phyloP scores from a whole-genome alignment of 2,329 filamentous ascomycete species.

The Trichophyton schoenleinii region DNA sequence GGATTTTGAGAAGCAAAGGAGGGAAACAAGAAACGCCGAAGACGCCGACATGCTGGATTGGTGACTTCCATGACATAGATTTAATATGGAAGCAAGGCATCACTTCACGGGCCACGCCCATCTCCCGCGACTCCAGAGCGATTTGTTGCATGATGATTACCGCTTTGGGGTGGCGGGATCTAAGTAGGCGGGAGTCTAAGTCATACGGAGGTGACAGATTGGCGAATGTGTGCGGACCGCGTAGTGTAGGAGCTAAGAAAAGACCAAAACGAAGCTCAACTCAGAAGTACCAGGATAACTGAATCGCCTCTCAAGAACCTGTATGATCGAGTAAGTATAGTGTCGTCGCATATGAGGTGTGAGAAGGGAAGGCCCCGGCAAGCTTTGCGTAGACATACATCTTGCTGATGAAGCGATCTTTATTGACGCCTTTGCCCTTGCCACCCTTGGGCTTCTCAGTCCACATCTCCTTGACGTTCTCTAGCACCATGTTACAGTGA shows the following conservation, averaged over 20 bases:
- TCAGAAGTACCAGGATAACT: constrained; percentile 75
- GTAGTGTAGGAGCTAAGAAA: constrained; percentile 3
- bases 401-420: constrained; percentile 96
- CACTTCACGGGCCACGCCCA: background rate
- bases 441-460: constrained; percentile 79
- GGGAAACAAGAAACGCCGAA: background rate
- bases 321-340: constrained; percentile 4
- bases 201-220: background rate
- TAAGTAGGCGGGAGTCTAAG: background rate
- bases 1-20: background rate
- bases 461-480: constrained; percentile 99
- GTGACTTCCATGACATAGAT: background rate
- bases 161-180: background rate
- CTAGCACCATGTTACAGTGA: constrained; percentile 97
- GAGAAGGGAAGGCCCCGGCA: background rate
- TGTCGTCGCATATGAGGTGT: background rate
- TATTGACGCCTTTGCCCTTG: constrained; percentile 92
- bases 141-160: background rate
- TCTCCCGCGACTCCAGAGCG: background rate
- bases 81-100: background rate
- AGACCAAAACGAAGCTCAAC: constrained; percentile 37
- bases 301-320: constrained; percentile 81
- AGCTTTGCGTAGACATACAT: constrained; percentile 48
- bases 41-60: constrained; percentile 2
- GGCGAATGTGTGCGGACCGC: background rate